Conservation (phyloP, 768 basidiomycete genomes). For the Agaricus blazei region DNA sequence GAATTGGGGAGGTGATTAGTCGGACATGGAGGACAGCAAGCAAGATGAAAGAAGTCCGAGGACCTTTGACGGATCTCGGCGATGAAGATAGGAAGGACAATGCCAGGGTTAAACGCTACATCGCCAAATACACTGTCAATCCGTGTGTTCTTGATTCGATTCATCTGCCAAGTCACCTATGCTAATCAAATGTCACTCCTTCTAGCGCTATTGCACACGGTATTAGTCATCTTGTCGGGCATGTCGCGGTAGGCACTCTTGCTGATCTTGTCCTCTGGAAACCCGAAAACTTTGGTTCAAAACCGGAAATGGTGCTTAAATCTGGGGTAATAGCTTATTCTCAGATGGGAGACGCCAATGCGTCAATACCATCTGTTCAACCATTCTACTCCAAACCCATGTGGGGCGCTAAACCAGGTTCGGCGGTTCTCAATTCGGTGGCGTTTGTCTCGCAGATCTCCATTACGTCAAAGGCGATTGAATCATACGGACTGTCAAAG, state of each 20-base stretch:
- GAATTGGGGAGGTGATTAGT: constrained; percentile 90
- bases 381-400: constrained; percentile 83
- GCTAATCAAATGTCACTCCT: constrained; percentile 4
- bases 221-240: constrained; percentile 82
- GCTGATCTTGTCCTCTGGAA: constrained; percentile 97
- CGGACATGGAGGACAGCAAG: constrained; percentile 97
- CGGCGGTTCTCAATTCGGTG: constrained; percentile 82
- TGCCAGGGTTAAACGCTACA: constrained; percentile 87
- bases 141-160: constrained; percentile 54
- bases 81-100: constrained; percentile 76
- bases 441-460: constrained; percentile 71
- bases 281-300: constrained; percentile 87
- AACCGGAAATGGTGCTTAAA: constrained; percentile 93
- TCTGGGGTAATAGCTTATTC: constrained; percentile 91
- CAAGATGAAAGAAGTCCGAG: constrained; percentile 81
- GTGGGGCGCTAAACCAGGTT: constrained; percentile 81
- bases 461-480: constrained; percentile 42
- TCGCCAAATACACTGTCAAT: constrained; percentile 96
- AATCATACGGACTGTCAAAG: constrained; percentile 44
- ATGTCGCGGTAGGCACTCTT: constrained; percentile 73
- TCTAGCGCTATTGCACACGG: constrained; percentile 90
- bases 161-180: background rate
- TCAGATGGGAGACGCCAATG: constrained; percentile 97
- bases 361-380: constrained; percentile 92
- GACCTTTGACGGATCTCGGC: constrained; percentile 65